A percentile compares a stretch with the other conserved stretches of the same genome.
phyloP scores from a whole-genome alignment of 2,329 filamentous ascomycete species.

The Scytalidium sp. region DNA sequence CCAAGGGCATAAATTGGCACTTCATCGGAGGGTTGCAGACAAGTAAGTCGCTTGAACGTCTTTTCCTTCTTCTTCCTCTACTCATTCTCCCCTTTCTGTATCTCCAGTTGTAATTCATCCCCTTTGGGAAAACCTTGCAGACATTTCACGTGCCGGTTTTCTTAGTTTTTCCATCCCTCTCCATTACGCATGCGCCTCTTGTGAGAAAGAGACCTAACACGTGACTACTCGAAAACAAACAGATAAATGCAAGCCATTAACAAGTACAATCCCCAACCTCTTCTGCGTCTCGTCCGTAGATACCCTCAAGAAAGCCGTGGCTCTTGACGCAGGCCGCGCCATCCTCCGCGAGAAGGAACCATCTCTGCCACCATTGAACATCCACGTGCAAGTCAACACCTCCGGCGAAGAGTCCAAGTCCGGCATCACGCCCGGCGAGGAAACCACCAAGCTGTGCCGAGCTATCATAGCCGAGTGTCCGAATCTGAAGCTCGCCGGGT shows the following conservation, averaged over 20 bases:
- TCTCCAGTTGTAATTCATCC: background rate
- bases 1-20: constrained; percentile 80
- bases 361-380: constrained; percentile 31
- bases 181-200: no score
- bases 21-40: constrained; percentile 95
- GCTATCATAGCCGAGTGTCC: constrained; percentile 70
- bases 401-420: constrained; percentile 85
- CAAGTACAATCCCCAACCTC: constrained; percentile 79
- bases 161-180: no score
- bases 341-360: constrained; percentile 44
- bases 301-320: constrained; percentile 78
- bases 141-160: no score
- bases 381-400: constrained; percentile 96
- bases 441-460: constrained; percentile 62
- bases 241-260: constrained; percentile 88
- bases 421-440: constrained; percentile 67
- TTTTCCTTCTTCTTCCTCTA: background rate
- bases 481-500: constrained; percentile 69
- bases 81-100: background rate
- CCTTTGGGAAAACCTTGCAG: no score
- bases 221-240: no score
- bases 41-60: constrained; percentile 39
- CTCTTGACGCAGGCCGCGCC: constrained; percentile 73
- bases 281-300: constrained; percentile 93
- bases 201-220: no score